Evolutionary conservation across 2,329 filamentous ascomycete genomes (phyloP), one percentile per base, ranked within the genome.

Genomic region (Lachnellula hyalina): DNA sequence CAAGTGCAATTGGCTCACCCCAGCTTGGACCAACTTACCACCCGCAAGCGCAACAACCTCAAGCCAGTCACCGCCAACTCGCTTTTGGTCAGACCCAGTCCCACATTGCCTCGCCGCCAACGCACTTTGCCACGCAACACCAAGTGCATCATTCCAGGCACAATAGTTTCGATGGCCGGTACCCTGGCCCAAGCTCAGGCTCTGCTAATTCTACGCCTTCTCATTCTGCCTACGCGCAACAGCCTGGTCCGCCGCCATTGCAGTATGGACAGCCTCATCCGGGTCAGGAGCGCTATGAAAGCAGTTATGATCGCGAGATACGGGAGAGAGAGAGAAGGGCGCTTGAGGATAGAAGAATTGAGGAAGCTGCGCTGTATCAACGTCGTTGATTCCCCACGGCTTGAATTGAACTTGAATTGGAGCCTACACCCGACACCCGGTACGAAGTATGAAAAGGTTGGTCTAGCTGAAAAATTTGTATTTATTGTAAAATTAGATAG

Each of bases 141-240:
- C 53, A 58, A 23, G 21, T 65, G 3, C 66, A 68, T 46, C 58
- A 58, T 23, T 67, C 66, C 23, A 40, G 66, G 46, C 64, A 66
- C 15, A 66, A 65, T 48, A 68, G 65, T 40, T 65, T 68, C 42
- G 66, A 68, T 59, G 61, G 58, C 41, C 54, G 62, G 19, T 62
- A 61, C 42, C 57, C 59, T 17, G 58, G 58, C 51, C 49, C 56
- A 48, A 58, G 57, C 51, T 51, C 56, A 46, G 55, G 50, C 17
- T 51, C 63, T 15, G 58, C 64, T 44, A 60, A 59, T 11, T 63
- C 63, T n/a, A 51, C 60, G 14, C 59, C 60, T 35, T 52, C 51
- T 5, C 63, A 65, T 46, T 59, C 61, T 55, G 56, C 57, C 9
- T 66, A 67, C 52, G 28, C 57, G 3, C 63, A 61, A 19, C 51